Evolutionary conservation across 2,329 filamentous ascomycete genomes (phyloP), one percentile per base, ranked within the genome.

Genomic region (Xylariaceae sp.): DNA sequence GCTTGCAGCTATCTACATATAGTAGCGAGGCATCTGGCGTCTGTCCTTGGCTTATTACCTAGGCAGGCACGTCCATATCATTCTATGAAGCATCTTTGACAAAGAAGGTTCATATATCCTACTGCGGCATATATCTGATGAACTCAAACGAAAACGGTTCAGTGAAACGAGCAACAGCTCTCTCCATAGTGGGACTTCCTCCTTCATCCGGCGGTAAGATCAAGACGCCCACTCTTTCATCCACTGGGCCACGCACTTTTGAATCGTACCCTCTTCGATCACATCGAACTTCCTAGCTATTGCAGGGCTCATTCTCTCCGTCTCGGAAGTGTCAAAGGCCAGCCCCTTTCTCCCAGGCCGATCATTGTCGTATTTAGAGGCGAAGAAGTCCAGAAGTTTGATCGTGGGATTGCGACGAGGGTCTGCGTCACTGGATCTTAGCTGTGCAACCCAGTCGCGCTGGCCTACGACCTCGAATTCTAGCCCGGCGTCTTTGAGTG

Each of bases 321-420:
- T 38, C 35, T 24, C 16, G 8, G 19, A 6, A 12, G 34, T 35
- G 15, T 35, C 34, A 35, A 35, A 35, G 7, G 4, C 34, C 15
- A 22, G n/a, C 12, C 34, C 34, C 13, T 35, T 59, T 18, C 64
- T 51, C 0, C 59, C 63, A 0, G 63, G 59, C 3, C 53, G 59
- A 16, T 68, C 66, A 33, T 69, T 67, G 36, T 72, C 69, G 46
- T 78, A 79, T 51, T 78, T 78, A 2, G 61, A 60, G 3, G 64
- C 57, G 45, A 74, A 78, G 59, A 73, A 78, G 19, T 74, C 67
- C 1, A 74, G 48, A 18, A 79, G 55, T 55, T 76, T 78, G 42
- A 73, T 63, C 1, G 69, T 67, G 11, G 74, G 74, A 46, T 78
- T 78, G 6, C 48, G 51, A n/a, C 56, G 52, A 0, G 72, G 69